Base-by-base conservation (phyloP, 2,329 filamentous ascomycete genomes). In the Chaetomiaceae sp. region DNA sequence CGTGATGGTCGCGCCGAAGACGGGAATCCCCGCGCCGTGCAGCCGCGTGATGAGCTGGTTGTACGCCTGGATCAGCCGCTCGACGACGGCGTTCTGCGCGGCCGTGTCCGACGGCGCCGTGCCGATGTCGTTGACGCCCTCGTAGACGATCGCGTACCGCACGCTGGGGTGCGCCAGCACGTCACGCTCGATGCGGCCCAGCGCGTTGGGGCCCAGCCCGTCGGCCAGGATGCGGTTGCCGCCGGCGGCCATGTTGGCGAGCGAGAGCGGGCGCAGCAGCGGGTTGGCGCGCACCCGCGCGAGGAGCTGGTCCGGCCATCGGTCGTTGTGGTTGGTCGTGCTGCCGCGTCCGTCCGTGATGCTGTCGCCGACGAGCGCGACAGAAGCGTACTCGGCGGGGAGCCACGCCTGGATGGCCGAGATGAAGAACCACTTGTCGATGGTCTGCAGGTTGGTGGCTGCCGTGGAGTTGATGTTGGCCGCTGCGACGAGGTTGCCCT, bases 111-210 rank as follows among this genome's bases (percentile, higher is more conserved):
- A 54, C 0, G 59, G 59, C 0, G 74, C 73, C 1, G 65, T 69
- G 30, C 80, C 81, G 48, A 84, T 80, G 56, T 84, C 80, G 57
- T 83, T 83, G 30, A 84, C 76, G 15, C 80, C 80, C 56, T 80
- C 75, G 59, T 78, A 83, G 22, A 84, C 62, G 58, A 84, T 67
- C 26, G 71, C 74, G 58, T 78, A 81, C 32, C 65, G 62, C 6
- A 80, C 70, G 3, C 70, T 72, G 0, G 72, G 62, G 33, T 81
- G 78, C 0, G 76, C 65, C 3, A 83, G 66, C 1, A 82, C 72
- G 57, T 84, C 80, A 12, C 79, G 68, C 54, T 82, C 78, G 34
- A 83, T 63, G 15, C 79, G 71, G 8, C 70, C 68, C 3, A 80
- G 64, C 0, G 73, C 74, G 51, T 74, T 78, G 8, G 80, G 80